Percentiles rank a stretch among this genome's conserved stretches.
These are phyloP conservation scores for Spencermartinsiella ligniputridi DNA, from an alignment of 1,139 yeast genomes.

Conservation along the genomic window DNA sequence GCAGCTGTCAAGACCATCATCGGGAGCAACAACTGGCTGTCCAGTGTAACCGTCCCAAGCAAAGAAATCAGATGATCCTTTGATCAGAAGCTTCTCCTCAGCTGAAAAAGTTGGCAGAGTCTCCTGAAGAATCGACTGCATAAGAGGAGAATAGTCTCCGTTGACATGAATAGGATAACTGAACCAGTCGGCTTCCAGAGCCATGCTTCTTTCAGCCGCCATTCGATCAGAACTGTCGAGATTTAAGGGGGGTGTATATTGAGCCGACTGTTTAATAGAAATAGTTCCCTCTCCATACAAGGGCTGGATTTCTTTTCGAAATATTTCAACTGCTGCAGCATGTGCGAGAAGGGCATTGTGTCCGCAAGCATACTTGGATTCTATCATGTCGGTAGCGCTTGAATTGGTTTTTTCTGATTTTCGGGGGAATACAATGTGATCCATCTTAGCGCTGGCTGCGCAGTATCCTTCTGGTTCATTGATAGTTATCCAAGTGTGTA, in stretches of 20 bases:
- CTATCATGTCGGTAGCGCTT: background rate
- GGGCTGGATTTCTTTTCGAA: conserved; percentile 32
- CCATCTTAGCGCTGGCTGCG: conserved; percentile 20
- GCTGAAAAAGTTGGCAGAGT: conserved; percentile 25
- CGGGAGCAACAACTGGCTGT: conserved; percentile 28
- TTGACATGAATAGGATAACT: conserved; percentile 35
- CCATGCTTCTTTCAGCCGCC: conserved; percentile 34
- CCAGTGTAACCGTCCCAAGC: conserved; percentile 37
- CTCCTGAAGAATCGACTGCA: conserved; percentile 24
- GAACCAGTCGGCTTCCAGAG: conserved; percentile 31
- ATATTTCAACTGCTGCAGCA: conserved; percentile 32
- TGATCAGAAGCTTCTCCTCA: conserved; percentile 28
- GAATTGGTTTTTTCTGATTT: conserved; percentile 6
- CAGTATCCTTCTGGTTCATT: conserved; percentile 34
- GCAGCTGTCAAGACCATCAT: conserved; percentile 28
- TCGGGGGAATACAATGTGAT: conserved; percentile 12
- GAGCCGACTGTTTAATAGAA: conserved; percentile 28
- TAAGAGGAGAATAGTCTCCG: conserved; percentile 29
- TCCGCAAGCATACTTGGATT: conserved; percentile 19
- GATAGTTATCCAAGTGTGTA: conserved; percentile 35
- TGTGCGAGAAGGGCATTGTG: conserved; percentile 35
- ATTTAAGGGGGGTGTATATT: conserved; percentile 23
- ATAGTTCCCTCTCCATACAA: conserved; percentile 26
- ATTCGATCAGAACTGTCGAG: conserved; percentile 13
- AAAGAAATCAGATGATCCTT: conserved; percentile 29